A percentile compares a stretch with the other conserved stretches of the same genome.
Conservation (phyloP, 2,329 filamentous ascomycete species). For the Pseudonectria foliicola region DNA sequence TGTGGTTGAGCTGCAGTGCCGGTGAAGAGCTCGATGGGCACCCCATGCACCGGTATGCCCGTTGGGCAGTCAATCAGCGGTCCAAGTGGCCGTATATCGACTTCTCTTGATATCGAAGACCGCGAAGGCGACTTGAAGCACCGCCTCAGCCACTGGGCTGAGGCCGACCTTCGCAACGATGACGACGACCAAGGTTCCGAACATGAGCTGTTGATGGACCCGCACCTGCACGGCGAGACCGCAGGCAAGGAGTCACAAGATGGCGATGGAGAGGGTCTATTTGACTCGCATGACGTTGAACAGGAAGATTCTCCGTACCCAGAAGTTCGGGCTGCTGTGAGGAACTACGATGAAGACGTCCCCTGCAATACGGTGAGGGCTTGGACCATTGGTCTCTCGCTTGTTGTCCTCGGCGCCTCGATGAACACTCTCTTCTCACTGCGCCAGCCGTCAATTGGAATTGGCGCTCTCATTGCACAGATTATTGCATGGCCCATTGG, state of each 20-base stretch:
- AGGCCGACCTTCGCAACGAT: slow-evolving; percentile 32
- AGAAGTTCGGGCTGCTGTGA: slow-evolving; percentile 57
- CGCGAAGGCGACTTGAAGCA: slow-evolving; percentile 20
- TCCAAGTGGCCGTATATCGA: slow-evolving; percentile 20
- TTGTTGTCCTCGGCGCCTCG: slow-evolving; percentile 50
- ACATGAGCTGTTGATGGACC: slow-evolving; percentile 50
- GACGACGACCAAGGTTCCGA: slow-evolving; percentile 43
- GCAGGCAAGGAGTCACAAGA: slow-evolving; percentile 18
- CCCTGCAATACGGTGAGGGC: slow-evolving; percentile 60
- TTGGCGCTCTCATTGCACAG: slow-evolving; percentile 55
- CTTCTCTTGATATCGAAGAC: slow-evolving; percentile 19
- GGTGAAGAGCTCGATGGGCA: slow-evolving; percentile 2
- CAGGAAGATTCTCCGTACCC: slow-evolving; percentile 52
- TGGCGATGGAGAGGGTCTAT: slow-evolving; percentile 22
- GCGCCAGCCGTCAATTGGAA: slow-evolving; percentile 52
- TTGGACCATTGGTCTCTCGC: slow-evolving; percentile 53
- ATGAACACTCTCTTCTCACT: slow-evolving; percentile 59
- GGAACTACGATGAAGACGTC: slow-evolving; percentile 57
- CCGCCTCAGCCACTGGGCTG: slow-evolving; percentile 34
- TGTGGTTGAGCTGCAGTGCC: not conserved
- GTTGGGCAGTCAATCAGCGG: slow-evolving; percentile 17
- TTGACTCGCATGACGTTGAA: slow-evolving; percentile 12
- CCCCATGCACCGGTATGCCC: slow-evolving; percentile 11
- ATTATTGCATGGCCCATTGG: slow-evolving; percentile 59
- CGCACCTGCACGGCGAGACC: slow-evolving; percentile 38